These are phyloP conservation scores for Sporothrix luriei DNA, from an alignment of 2,329 filamentous ascomycete species.

Conservation along the genomic window DNA sequence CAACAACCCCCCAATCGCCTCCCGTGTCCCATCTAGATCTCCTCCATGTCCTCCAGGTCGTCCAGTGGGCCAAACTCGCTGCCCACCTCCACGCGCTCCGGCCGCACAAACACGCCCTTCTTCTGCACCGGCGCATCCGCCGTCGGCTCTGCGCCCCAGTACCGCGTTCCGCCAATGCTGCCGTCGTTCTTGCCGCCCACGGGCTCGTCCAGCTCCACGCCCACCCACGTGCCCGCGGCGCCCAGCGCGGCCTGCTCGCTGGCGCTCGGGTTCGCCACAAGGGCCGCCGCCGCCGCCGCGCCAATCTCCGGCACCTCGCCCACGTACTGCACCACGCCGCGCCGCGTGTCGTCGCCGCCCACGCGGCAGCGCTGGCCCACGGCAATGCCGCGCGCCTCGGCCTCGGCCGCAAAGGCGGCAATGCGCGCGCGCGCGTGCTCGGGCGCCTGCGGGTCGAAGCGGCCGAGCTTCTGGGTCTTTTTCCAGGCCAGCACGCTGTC, in stretches of 20 bases:
- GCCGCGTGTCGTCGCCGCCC: constrained; percentile 66
- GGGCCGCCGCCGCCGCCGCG: constrained; percentile 1
- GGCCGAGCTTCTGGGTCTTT: constrained; percentile 88
- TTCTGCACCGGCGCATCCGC: constrained; percentile 53
- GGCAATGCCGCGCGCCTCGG: constrained; percentile 67
- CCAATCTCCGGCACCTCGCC: constrained; percentile 72
- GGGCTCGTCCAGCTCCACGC: constrained; percentile 74
- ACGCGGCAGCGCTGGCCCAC: constrained; percentile 66
- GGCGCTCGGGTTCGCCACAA: constrained; percentile 24
- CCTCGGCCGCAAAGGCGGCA: constrained; percentile 67
- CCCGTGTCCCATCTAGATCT: constrained; percentile 54
- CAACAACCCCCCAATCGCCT: too few relatives aligned
- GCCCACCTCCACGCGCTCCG: constrained; percentile 75
- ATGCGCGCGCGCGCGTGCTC: constrained; percentile 72
- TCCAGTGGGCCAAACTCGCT: constrained; percentile 68
- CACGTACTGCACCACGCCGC: constrained; percentile 71
- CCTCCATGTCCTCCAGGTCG: constrained; percentile 76
- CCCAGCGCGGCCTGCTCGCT: constrained; percentile 11
- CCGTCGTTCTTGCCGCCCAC: constrained; percentile 82
- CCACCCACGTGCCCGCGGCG: constrained; percentile 66
- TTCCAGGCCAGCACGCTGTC: constrained; percentile 96
- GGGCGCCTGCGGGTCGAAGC: constrained; percentile 86
- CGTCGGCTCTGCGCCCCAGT: constrained; percentile 66
- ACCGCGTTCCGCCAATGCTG: constrained; percentile 63
- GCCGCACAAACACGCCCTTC: constrained; percentile 75